Conservation (phyloP, 345 rosid species). For the Eucalyptus victrix region DNA sequence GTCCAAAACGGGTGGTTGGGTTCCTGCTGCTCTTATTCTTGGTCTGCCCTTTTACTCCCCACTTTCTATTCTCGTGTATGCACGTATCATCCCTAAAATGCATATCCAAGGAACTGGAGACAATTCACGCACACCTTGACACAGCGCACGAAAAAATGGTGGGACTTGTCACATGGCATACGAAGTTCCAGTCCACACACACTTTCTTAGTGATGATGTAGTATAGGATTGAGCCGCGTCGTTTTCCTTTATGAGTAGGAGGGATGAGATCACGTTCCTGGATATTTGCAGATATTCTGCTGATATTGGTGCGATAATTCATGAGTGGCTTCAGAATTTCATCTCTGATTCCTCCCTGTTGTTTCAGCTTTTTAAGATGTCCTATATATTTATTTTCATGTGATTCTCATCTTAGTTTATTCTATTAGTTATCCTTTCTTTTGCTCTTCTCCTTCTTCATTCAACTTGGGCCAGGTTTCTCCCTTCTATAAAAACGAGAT, state of each 20-base stretch:
- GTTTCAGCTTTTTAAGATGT: neutral
- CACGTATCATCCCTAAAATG: neutral
- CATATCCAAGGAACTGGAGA: neutral
- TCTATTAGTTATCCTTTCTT: neutral
- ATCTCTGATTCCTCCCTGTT: neutral
- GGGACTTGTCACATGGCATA: neutral
- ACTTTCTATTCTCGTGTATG: neutral
- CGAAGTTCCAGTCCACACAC: neutral
- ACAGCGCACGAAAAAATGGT: neutral
- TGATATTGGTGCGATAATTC: neutral
- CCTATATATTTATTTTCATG: neutral
- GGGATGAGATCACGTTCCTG: neutral
- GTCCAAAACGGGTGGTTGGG: slow-evolving; percentile 68
- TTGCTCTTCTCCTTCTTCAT: neutral
- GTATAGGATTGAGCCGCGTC: neutral
- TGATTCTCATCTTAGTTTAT: neutral
- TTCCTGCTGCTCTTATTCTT: slow-evolving; percentile 48
- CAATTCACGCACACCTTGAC: neutral
- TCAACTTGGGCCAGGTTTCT: neutral
- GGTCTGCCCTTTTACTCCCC: slow-evolving; percentile 12
- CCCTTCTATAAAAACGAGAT: neutral
- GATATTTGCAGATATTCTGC: neutral
- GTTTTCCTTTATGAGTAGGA: neutral
- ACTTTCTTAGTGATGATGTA: neutral
- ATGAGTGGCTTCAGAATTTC: neutral